phyloP scores from a whole-genome alignment of 225 moss, liverwort and hornwort genomes.

The Takakia lepidozioides region DNA sequence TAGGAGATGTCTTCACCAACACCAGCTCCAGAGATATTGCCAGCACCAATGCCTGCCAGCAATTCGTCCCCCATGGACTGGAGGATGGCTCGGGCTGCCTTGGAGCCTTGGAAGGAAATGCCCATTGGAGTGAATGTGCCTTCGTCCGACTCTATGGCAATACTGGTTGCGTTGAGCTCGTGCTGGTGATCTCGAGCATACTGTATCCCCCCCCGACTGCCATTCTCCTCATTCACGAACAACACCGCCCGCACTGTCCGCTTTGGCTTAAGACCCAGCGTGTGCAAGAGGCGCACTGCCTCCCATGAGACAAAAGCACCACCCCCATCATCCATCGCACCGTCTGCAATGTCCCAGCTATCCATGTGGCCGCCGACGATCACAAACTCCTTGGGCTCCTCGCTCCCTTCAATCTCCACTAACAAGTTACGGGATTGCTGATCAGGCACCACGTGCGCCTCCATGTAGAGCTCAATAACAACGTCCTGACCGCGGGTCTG shows the following conservation, averaged over 20 bases:
- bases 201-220: constrained; percentile 49
- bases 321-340: constrained; percentile 91
- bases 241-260: constrained; percentile 69
- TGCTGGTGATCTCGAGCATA: constrained; percentile 53
- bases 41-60: constrained; percentile 55
- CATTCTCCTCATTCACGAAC: constrained; percentile 89
- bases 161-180: constrained; percentile 53
- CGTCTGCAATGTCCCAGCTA: constrained; percentile 86
- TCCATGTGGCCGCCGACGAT: constrained; percentile 81
- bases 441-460: constrained; percentile 63
- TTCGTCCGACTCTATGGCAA: constrained; percentile 66
- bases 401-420: constrained; percentile 50
- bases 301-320: constrained; percentile 80
- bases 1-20: constrained; percentile 58
- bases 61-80: constrained; percentile 40
- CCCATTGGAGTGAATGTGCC: constrained; percentile 78
- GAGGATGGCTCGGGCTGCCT: constrained; percentile 43
- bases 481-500: constrained; percentile 59
- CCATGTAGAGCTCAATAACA: constrained; percentile 75
- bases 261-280: constrained; percentile 25
- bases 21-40: constrained; percentile 58
- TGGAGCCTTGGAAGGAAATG: constrained; percentile 57
- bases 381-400: constrained; percentile 60
- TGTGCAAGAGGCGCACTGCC: constrained; percentile 31
- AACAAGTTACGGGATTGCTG: constrained; percentile 64